Evolutionary conservation across 305 asterid genomes (phyloP).

Genomic region (Rubia tinctorum): DNA sequence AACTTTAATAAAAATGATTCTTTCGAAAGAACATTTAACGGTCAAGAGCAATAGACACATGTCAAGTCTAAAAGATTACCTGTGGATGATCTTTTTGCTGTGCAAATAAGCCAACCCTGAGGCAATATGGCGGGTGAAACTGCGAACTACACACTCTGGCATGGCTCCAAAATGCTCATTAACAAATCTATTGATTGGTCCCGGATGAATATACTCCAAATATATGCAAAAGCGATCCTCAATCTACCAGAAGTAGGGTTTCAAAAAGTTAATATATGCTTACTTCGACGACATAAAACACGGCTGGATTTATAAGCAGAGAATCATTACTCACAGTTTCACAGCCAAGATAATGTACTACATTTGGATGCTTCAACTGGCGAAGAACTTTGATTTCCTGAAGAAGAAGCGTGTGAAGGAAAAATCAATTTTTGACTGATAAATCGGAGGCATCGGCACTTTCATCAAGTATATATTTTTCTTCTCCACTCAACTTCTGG

Average conservation of each 20-base stretch:
- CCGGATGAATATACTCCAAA: conserved; percentile 94
- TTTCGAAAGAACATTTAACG: not conserved
- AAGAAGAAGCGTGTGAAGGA: conserved; percentile 19
- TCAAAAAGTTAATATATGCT: conserved; percentile 22
- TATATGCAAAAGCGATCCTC: conserved; percentile 89
- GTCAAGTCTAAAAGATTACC: conserved; percentile 33
- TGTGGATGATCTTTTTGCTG: conserved; percentile 71
- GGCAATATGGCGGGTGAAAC: conserved; percentile 84
- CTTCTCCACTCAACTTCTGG: not conserved
- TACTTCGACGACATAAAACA: conserved; percentile 9
- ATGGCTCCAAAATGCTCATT: conserved; percentile 71
- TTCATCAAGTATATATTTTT: not conserved
- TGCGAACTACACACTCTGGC: conserved; percentile 78
- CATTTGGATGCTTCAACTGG: conserved; percentile 74
- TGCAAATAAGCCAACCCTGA: conserved; percentile 89
- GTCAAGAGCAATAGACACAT: conserved; percentile 1
- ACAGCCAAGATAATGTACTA: conserved; percentile 79
- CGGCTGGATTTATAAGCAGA: not conserved
- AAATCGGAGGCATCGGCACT: not conserved
- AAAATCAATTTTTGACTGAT: conserved; percentile 5
- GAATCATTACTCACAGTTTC: conserved; percentile 50
- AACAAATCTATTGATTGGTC: conserved; percentile 68
- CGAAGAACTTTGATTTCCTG: conserved; percentile 82
- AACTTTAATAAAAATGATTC: not conserved
- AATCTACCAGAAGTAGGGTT: conserved; percentile 39